phyloP scores from a whole-genome alignment of 805 yeast species.

The Yamadazyma laniorum region DNA sequence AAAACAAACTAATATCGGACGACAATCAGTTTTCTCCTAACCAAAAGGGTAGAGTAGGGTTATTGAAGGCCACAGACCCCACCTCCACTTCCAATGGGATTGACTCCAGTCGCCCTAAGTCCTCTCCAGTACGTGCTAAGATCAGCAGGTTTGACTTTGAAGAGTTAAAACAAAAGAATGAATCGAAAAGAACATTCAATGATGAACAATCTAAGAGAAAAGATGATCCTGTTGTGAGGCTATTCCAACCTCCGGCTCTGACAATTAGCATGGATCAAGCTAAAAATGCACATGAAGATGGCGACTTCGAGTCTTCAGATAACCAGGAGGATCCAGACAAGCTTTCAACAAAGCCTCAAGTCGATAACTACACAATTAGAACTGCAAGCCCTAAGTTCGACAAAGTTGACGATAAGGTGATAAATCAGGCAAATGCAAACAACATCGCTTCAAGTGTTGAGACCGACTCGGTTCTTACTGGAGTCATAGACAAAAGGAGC shows the following conservation, averaged over 20 bases:
- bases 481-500: constrained; percentile 13
- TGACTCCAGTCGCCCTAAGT: background rate
- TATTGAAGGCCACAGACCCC: constrained; percentile 3
- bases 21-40: constrained; percentile 24
- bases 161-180: background rate
- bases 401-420: constrained; percentile 1
- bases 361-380: constrained; percentile 7
- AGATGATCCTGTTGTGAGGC: constrained; percentile 2
- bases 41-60: background rate
- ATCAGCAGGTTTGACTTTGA: constrained; percentile 6
- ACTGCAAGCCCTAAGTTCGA: constrained; percentile 7
- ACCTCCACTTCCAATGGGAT: background rate
- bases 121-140: background rate
- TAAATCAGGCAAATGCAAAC: constrained; percentile 9
- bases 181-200: too few relatives aligned
- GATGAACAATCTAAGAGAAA: background rate
- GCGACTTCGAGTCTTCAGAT: constrained; percentile 29
- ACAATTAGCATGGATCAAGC: background rate
- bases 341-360: constrained; percentile 7
- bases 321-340: constrained; percentile 14
- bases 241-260: constrained; percentile 1
- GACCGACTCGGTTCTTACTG: constrained; percentile 14
- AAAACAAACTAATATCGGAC: constrained; percentile 21
- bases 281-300: constrained; percentile 8
- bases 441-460: constrained; percentile 16